Conservation (phyloP, 805 yeast genomes). For the Grigorovia jiainica region DNA sequence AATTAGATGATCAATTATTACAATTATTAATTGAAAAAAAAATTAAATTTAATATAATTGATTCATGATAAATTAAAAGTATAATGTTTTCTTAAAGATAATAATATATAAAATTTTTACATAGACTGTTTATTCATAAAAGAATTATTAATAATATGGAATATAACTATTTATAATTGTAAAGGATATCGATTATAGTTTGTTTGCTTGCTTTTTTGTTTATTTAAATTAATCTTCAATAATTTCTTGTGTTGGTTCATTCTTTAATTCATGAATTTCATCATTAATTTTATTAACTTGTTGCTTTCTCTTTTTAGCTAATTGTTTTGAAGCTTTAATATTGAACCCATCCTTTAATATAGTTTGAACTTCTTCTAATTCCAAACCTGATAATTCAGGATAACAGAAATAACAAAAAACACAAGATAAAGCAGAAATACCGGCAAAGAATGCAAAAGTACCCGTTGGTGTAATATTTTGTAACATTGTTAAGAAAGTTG, state of each 20-base stretch:
- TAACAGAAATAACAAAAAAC: constrained; percentile 72
- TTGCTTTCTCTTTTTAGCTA: constrained; percentile 40
- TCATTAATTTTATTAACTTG: constrained; percentile 14
- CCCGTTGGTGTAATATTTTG: constrained; percentile 91
- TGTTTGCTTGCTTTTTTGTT: background rate
- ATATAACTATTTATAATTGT: constrained; percentile 1
- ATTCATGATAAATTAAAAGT: too few relatives aligned
- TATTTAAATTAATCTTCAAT: constrained; percentile 11
- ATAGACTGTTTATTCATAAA: background rate
- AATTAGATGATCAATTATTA: background rate
- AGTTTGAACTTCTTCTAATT: constrained; percentile 82
- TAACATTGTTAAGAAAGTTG: constrained; percentile 91
- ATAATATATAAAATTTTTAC: background rate
- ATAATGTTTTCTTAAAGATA: too few relatives aligned
- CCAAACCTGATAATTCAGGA: constrained; percentile 87
- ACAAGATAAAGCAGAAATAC: constrained; percentile 60
- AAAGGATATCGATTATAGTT: background rate
- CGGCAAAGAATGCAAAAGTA: constrained; percentile 86
- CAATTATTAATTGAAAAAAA: constrained; percentile 5
- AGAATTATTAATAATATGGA: background rate
- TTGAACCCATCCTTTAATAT: constrained; percentile 79
- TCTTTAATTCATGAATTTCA: constrained; percentile 8
- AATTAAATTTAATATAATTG: too few relatives aligned
- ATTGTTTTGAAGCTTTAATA: constrained; percentile 50
- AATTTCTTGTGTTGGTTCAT: constrained; percentile 20